Evolutionary conservation across 108 stramenopile species (phyloP), one percentile per base, ranked within the genome.

Genomic region (Cafeteria roenbergensis): DNA sequence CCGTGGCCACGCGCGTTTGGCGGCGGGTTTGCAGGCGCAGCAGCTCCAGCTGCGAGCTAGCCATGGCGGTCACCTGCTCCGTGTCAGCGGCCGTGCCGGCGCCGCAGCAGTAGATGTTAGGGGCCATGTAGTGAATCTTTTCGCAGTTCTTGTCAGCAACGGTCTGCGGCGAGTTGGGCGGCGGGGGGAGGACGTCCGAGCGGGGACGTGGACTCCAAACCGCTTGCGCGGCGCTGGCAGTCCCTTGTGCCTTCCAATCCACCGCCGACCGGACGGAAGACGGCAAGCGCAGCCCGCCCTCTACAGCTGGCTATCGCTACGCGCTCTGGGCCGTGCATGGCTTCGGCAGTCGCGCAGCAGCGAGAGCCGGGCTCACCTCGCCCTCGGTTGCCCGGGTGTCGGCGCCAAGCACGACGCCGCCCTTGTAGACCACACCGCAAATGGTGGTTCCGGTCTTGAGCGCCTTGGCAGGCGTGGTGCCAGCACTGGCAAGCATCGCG

Each of bases 111-210:
- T 92, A 95, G 61, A 99, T 92, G 75, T 99, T 99, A 73, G 90
- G 90, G 0, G 95, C 93, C 57, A 99, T 63, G 86, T 94, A 96
- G 73, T 99, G 97, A 62, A 99, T 95, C 77, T 99, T 96, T 73
- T 91, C 89, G 71, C 97, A 99, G 75, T 95, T 93, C 79, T 94
- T 95, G 77, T 99, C 97, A 53, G 88, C 91, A 12, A 99, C 92
- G 70, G 91, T 25, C 84, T 77, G 32, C 87, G 93, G 52, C 83
- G 83, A 0, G 95, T 97, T 31, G 95, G 89, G 56, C 93, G 50
- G 81, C 1, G 24, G 22, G 24, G 24, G 51, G 12, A 24, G 51
- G n/a, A n/a, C n/a, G n/a, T n/a, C n/a, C n/a, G n/a, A n/a, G n/a
- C n/a, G n/a, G n/a, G n/a, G n/a, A n/a, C n/a, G n/a, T n/a, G n/a